Base-by-base conservation (phyloP, 257 asterid species). In the Salvia miltiorrhiza region DNA sequence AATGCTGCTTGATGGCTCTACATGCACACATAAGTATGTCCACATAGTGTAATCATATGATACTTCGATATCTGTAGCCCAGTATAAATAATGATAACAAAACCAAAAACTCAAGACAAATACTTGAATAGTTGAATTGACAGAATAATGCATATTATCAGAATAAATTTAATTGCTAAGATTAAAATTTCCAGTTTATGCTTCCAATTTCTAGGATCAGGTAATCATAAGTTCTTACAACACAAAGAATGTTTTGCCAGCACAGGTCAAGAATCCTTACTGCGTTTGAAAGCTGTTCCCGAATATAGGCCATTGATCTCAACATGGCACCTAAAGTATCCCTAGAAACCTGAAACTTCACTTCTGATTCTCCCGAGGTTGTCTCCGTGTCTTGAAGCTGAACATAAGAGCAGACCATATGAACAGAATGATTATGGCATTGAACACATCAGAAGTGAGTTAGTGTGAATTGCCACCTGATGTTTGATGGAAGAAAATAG, bases 321-420 rank as follows among this genome's bases (percentile, higher is more conserved):
- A 86, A 75, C 97, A 90, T 85, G 72, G 96, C 94, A 66, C 88
- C 94, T 54, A 85, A 82, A 40, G 96, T 82, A 79, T 88, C 94
- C 75, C 68, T 82, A 2, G 95, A 86, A 64, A 90, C 95, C 79
- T 86, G 95, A 79, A 90, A 90, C 76, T 90, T 88, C 66, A 90
- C 91, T 77, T 87, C 90, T 56, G 93, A 81, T 81, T 88, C 92
- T 69, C 89, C 89, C 21, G 84, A 77, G 65, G 77, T 85, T 71
- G 90, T 83, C 69, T 85, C 90, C 0, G 88, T 74, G 77, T 88
- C 98, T 81, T 88, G 98, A 67, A 90, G 96, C 98, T 92, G 90
- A 75, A 79, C 16, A 65, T 28, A 67, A 70, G 56, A 77, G 70
- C n/a, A 62, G 63, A 44, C 57, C 19, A 58, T 48, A 35, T 41